Conservation (phyloP, 2,329 filamentous ascomycete genomes). For the Nothophoma quercina region DNA sequence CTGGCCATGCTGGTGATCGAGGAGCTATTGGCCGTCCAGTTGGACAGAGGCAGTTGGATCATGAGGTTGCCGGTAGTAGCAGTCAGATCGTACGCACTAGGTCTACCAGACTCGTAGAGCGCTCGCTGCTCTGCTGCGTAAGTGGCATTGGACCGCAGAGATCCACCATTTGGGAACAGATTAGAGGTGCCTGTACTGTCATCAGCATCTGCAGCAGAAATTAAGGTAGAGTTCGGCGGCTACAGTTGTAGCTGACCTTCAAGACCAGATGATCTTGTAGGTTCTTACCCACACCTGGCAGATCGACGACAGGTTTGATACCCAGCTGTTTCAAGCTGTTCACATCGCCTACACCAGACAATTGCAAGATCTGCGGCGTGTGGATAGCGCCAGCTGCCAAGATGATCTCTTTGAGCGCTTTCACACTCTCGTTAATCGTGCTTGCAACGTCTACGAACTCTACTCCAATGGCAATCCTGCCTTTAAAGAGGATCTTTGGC, state of each 20-base stretch:
- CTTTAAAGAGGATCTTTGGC: conserved; percentile 23
- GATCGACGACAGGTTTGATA: conserved; percentile 27
- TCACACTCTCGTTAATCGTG: conserved; percentile 7
- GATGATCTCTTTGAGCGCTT: conserved; percentile 60
- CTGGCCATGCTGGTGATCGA: conserved; percentile 8
- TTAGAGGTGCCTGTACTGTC: conserved; percentile 18
- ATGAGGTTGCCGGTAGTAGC: conserved; percentile 27
- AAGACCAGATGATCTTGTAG: conserved; percentile 35
- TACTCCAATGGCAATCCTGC: conserved; percentile 23
- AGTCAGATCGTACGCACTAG: conserved; percentile 35
- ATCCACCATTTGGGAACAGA: conserved; percentile 25
- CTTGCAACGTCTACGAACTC: conserved; percentile 18
- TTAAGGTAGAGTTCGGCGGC: neutral
- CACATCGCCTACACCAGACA: conserved; percentile 64
- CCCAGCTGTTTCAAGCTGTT: conserved; percentile 15
- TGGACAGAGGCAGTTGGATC: conserved; percentile 24
- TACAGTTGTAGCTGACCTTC: conserved; percentile 33
- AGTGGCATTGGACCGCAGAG: conserved; percentile 31
- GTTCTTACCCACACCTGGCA: conserved; percentile 39
- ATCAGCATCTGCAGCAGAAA: neutral
- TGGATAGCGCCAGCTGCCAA: conserved; percentile 65
- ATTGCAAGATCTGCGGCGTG: conserved; percentile 68
- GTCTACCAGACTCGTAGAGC: conserved; percentile 33
- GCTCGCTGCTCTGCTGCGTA: conserved; percentile 38
- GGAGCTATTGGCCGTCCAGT: conserved; percentile 16